Evolutionary conservation across 768 basidiomycete species (phyloP).

Genomic region (Postia placenta): DNA sequence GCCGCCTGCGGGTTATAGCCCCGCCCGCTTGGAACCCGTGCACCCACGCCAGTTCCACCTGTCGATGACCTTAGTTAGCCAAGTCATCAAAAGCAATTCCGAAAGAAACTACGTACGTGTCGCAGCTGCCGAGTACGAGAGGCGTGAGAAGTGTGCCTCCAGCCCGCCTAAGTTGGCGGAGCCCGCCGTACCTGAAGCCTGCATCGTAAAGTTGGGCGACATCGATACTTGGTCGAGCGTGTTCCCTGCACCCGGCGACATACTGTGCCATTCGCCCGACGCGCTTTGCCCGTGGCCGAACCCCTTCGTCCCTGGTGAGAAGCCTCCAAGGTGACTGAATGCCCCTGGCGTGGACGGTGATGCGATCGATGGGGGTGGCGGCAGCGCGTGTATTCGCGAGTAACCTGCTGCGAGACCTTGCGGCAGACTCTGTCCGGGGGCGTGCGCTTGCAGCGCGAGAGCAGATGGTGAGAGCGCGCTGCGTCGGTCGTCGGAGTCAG

Average conservation of each 20-base stretch:
- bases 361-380: constrained; percentile 28
- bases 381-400: constrained; percentile 78
- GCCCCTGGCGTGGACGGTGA: constrained; percentile 30
- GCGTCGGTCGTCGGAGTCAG: constrained; percentile 21
- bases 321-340: constrained; percentile 22
- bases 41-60: constrained; percentile 14
- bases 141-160: constrained; percentile 50
- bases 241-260: constrained; percentile 21
- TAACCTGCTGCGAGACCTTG: constrained; percentile 90
- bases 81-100: too few species aligned
- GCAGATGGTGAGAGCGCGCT: constrained; percentile 57
- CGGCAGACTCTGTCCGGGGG: constrained; percentile 86
- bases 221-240: constrained; percentile 17
- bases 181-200: constrained; percentile 4
- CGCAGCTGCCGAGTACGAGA: constrained; percentile 47
- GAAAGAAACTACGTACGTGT: constrained; percentile 17
- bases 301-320: constrained; percentile 21
- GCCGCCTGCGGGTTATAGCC: constrained; percentile 32
- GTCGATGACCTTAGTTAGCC: too few species aligned
- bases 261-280: constrained; percentile 26
- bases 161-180: constrained; percentile 22
- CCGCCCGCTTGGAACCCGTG: constrained; percentile 26
- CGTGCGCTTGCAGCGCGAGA: constrained; percentile 80
- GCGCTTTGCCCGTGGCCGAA: constrained; percentile 14
- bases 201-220: constrained; percentile 7